Evolutionary conservation across 139 green algal species (phyloP).

Genomic region (Diplosphaera chodatii): DNA sequence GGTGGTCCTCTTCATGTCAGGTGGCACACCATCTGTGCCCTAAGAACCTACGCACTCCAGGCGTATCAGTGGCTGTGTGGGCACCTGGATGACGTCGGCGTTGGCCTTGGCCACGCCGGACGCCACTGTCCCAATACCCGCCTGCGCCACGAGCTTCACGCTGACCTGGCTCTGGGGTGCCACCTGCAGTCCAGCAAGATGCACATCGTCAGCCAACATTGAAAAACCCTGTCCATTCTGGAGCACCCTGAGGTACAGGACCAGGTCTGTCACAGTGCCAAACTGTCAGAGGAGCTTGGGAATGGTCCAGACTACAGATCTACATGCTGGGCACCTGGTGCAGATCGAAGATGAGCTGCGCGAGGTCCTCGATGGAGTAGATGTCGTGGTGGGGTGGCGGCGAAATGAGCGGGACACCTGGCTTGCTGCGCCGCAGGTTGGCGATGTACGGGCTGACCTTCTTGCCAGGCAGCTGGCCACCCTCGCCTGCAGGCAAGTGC

Average conservation of each 20-base stretch:
- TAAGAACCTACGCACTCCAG: too few relatives aligned
- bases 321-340: conserved; percentile 28
- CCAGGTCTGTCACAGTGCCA: too few relatives aligned
- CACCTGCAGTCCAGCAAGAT: too few relatives aligned
- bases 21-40: too few relatives aligned
- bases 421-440: conserved; percentile 87
- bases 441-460: conserved; percentile 98
- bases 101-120: conserved; percentile 97
- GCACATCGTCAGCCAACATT: too few relatives aligned
- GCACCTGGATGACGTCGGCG: conserved; percentile 94
- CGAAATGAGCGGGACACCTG: conserved; percentile 96
- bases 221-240: too few relatives aligned
- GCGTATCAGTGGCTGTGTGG: too few relatives aligned
- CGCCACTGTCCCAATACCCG: conserved; percentile 95
- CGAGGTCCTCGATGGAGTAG: conserved; percentile 99
- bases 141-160: conserved; percentile 98
- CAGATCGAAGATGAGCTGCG: conserved; percentile 98
- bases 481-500: too few relatives aligned
- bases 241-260: too few relatives aligned
- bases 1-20: too few relatives aligned
- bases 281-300: too few relatives aligned
- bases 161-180: conserved; percentile 84
- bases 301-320: too few relatives aligned
- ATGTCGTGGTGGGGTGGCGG: conserved; percentile 99
- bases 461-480: conserved; percentile 93